phyloP scores from a whole-genome alignment of 75 land plant genomes.

The Pinus taeda region DNA sequence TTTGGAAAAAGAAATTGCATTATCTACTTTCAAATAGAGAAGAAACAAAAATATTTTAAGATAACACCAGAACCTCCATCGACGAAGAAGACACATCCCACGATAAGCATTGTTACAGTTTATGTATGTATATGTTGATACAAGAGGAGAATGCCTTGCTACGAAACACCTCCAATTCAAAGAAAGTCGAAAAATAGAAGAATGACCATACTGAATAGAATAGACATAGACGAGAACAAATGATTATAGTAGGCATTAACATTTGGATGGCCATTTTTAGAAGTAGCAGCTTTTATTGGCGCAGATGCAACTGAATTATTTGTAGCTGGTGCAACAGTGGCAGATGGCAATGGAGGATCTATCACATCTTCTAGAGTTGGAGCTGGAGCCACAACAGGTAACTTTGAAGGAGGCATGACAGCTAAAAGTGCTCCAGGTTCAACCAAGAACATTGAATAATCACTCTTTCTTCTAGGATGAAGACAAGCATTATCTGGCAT shows the following conservation, averaged over 20 bases:
- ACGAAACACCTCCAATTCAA: not conserved
- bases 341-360: conserved; percentile 6
- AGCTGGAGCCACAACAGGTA: conserved; percentile 1
- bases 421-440: conserved; percentile 7
- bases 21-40: too few species aligned
- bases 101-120: conserved; percentile 4
- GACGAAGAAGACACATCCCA: not conserved
- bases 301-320: not conserved
- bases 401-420: not conserved
- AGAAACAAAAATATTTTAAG: not conserved
- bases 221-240: too few species aligned
- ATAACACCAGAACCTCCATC: not conserved
- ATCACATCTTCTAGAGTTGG: conserved; percentile 1
- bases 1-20: too few species aligned
- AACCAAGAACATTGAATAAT: conserved; percentile 8
- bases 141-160: not conserved
- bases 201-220: not conserved
- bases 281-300: not conserved
- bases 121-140: not conserved
- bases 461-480: not conserved
- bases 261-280: conserved; percentile 2
- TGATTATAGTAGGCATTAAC: not conserved
- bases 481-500: conserved; percentile 4
- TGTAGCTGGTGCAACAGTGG: not conserved
- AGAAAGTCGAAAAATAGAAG: not conserved